These are phyloP conservation scores for Aspergillus mulundensis DNA, from an alignment of 495 filamentous ascomycete species.

Conservation along the genomic window DNA sequence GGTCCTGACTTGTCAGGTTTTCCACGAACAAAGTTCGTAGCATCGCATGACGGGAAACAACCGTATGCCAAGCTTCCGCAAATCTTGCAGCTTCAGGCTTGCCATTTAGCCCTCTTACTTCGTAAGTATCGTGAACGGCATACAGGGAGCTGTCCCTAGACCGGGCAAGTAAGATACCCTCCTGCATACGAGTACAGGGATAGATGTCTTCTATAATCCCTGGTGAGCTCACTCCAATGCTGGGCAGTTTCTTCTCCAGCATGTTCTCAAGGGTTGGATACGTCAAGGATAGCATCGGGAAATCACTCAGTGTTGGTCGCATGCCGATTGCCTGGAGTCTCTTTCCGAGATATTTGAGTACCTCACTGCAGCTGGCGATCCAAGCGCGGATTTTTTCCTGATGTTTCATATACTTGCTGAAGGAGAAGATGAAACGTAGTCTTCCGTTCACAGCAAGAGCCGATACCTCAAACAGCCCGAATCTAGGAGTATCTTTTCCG, in stretches of 20 bases:
- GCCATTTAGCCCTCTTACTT: conserved; percentile 39
- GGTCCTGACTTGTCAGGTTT: conserved; percentile 38
- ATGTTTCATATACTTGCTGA: conserved; percentile 56
- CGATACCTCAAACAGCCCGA: conserved; percentile 63
- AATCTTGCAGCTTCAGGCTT: conserved; percentile 37
- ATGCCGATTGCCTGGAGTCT: conserved; percentile 45
- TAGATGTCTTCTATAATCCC: conserved; percentile 58
- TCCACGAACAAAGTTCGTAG: conserved; percentile 51
- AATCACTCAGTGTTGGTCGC: conserved; percentile 56
- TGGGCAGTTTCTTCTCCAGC: conserved; percentile 37
- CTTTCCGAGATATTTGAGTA: conserved; percentile 48
- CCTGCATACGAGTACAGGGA: conserved; percentile 64
- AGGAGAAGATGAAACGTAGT: conserved; percentile 61
- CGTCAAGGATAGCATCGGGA: conserved; percentile 59
- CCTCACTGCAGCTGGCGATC: conserved; percentile 55
- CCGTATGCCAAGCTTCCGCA: conserved; percentile 42
- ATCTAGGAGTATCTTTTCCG: conserved; percentile 50
- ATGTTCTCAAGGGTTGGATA: conserved; percentile 54
- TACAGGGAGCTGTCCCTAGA: conserved; percentile 54
- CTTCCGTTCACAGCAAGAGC: conserved; percentile 56
- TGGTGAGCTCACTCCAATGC: conserved; percentile 42
- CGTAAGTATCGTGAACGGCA: conserved; percentile 57
- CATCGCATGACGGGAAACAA: conserved; percentile 48
- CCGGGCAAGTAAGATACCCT: conserved; percentile 61
- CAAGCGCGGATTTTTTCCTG: conserved; percentile 54